Conservation (phyloP, 495 filamentous ascomycete species). For the Poronia punctata region DNA sequence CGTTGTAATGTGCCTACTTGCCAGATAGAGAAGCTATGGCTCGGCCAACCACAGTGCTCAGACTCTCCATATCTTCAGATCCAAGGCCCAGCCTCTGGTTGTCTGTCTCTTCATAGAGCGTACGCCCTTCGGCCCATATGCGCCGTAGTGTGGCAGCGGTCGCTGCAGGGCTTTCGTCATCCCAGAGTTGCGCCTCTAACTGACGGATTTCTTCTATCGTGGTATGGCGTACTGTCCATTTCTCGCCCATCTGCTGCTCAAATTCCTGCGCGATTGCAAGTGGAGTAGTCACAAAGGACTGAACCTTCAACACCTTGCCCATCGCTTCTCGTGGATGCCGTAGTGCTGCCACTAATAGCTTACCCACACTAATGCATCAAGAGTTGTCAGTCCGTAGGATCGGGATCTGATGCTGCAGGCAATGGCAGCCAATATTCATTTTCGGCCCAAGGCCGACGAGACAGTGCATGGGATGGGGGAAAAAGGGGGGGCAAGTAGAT, state of each 20-base stretch:
- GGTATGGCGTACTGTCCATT: constrained; percentile 49
- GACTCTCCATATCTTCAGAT: constrained; percentile 37
- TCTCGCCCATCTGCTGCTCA: constrained; percentile 53
- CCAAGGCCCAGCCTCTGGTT: constrained; percentile 50
- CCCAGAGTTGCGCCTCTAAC: constrained; percentile 52
- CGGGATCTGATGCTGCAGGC: neutral
- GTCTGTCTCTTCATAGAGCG: constrained; percentile 59
- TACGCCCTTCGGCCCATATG: constrained; percentile 68
- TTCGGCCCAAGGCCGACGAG: no score
- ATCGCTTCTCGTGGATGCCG: constrained; percentile 45
- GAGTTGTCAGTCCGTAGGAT: no score
- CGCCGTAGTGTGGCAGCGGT: constrained; percentile 52
- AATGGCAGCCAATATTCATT: no score
- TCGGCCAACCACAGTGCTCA: constrained; percentile 38
- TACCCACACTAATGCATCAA: constrained; percentile 48
- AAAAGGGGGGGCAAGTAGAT: neutral
- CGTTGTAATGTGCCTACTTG: no score
- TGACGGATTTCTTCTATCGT: constrained; percentile 43
- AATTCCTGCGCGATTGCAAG: constrained; percentile 56
- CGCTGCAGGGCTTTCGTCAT: constrained; percentile 44
- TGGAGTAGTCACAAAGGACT: constrained; percentile 62
- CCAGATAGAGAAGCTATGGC: no score
- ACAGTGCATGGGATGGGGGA: neutral
- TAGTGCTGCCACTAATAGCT: constrained; percentile 53
- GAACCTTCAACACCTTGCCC: constrained; percentile 55